These are phyloP conservation scores for Pleurozium schreberi DNA, from an alignment of 225 moss, liverwort and hornwort species.

Conservation along the genomic window DNA sequence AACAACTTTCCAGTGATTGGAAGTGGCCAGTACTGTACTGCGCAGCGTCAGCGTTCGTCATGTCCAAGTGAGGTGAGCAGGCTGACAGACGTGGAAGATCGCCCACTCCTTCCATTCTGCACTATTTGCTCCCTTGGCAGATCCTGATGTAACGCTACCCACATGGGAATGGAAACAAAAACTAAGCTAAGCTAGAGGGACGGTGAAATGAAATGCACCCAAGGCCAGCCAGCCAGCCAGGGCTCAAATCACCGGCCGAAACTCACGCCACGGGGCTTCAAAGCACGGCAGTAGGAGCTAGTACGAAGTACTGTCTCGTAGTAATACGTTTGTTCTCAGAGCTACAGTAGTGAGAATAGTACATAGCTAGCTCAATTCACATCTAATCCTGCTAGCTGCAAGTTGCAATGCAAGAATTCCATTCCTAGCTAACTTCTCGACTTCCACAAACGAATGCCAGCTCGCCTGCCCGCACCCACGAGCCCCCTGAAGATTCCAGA, in stretches of 20 bases:
- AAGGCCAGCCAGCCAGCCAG: background rate
- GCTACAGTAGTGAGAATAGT: background rate
- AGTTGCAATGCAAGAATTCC: background rate
- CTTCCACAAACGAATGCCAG: background rate
- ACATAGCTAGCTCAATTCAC: background rate
- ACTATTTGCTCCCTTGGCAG: background rate
- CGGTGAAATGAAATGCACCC: background rate
- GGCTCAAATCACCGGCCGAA: background rate
- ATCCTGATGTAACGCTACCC: background rate
- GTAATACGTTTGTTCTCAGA: background rate
- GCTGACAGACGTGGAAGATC: background rate
- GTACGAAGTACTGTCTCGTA: background rate
- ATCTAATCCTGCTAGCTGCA: background rate
- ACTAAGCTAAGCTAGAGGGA: too few relatives aligned
- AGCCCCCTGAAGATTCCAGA: background rate
- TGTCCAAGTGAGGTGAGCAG: slow-evolving; percentile 2
- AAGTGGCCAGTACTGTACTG: background rate
- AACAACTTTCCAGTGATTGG: background rate
- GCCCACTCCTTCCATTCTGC: background rate
- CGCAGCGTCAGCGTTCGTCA: background rate
- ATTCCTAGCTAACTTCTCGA: background rate
- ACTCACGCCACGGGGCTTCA: background rate
- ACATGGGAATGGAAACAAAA: background rate
- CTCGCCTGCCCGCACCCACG: background rate
- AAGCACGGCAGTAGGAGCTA: background rate